A percentile compares a stretch with the other conserved stretches of the same genome.
These are phyloP conservation scores for Curvularia sp. DNA, from an alignment of 2,329 filamentous ascomycete genomes.

Conservation along the genomic window DNA sequence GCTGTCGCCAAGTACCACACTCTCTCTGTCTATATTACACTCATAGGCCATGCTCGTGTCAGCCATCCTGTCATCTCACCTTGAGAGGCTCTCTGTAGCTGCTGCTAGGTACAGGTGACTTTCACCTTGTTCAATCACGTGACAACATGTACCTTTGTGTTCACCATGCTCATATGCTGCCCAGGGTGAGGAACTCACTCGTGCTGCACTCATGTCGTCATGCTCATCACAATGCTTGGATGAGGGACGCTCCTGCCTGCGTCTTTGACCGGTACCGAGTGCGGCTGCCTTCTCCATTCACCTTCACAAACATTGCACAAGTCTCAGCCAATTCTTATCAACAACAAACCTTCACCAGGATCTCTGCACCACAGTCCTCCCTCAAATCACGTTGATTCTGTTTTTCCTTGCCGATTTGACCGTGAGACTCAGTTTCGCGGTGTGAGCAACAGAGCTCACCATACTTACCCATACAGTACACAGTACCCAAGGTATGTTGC, in stretches of 20 bases:
- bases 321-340: conserved; percentile 1
- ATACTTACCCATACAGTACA: neutral
- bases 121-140: neutral
- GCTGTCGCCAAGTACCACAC: neutral
- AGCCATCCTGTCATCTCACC: neutral
- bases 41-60: neutral
- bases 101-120: neutral
- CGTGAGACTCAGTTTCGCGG: neutral
- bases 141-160: neutral
- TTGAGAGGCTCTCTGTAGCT: neutral
- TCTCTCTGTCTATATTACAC: neutral
- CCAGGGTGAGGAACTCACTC: neutral
- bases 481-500: neutral
- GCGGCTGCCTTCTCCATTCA: conserved; percentile 8
- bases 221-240: neutral
- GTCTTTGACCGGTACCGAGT: conserved; percentile 1
- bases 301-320: neutral
- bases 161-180: neutral
- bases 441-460: neutral
- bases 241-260: conserved; percentile 4
- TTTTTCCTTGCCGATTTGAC: too few relatives aligned
- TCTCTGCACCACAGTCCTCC: neutral
- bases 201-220: neutral
- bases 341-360: neutral
- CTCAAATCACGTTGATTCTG: neutral